Base-by-base conservation (phyloP, 768 basidiomycete species). In the Hygrophoropsis aurantiaca region DNA sequence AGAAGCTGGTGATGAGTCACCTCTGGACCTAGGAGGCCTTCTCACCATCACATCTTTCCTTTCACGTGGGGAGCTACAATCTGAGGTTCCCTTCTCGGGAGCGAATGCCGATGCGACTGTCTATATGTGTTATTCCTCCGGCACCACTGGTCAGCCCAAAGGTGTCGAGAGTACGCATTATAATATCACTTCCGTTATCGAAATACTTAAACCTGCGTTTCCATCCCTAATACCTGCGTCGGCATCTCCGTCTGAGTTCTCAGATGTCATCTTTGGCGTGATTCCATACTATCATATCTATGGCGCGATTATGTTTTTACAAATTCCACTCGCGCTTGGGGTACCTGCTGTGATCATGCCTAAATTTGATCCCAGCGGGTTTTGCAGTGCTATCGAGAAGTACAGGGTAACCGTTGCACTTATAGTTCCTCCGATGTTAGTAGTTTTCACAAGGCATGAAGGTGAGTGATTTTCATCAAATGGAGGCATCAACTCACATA, bases 351-450 rank as follows among this genome's bases (percentile, higher is more conserved):
- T 83, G 19, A 68, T 90, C 39, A 77, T 86, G 61, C 64, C 78
- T 2, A 79, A 79, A 26, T 94, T 94, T 60, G 86, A 93, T 52
- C 85, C 88, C 0, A 69, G 70, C 1, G 61, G 69, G 42, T 90
- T 89, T 57, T 85, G 88, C 51, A 69, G 73, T 10, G 71, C 78
- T 40, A 78, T 95, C 39, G 74, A 84, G 52, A 75, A 71, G 42
- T 88, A 88, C 70, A 78, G 70, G 42, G 75, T 83, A 21, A 84
- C 85, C 0, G 49, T 70, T 1, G 49, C 78, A 0, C 66, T 86
- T 0, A 69, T 90, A 40, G 90, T 90, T 1, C 93, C 93, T 1
- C 92, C 94, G 0, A 82, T 97, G n/a, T 67, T 93, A 11, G 82
- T 95, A 11, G 75, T 81, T 1, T 72, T 97, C 34, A 69, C 82